Evolutionary conservation across 2,329 filamentous ascomycete species (phyloP), one percentile per base, ranked within the genome.

Genomic region (Neopestalotiopsis sp.): DNA sequence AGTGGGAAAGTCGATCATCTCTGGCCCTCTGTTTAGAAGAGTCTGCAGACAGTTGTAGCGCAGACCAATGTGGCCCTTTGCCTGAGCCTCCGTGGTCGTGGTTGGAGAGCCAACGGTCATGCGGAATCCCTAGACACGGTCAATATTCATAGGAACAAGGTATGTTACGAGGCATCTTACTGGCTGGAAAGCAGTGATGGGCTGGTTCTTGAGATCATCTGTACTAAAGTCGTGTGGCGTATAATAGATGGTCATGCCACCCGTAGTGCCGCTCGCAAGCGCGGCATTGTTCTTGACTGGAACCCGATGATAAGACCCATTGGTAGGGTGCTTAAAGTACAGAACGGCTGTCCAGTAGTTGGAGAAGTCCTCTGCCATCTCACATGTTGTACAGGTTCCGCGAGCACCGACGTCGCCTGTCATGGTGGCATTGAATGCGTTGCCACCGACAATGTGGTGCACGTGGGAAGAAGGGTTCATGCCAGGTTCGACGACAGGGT

Each of bases 141-240:
- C n/a, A 62, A 12, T 32, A 32, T 12, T 14, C 0, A 13, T 10
- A 7, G 2, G 9, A 40, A 4, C 59, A 10, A 61, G 32, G 1
- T 61, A n/a, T 38, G 10, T 32, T 13, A 40, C 9, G 17, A 38
- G 4, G 24, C 10, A 12, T 7, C 78, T 73, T 68, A 81, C 79
- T 14, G 81, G 78, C 68, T 79, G 81, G 74, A 84, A 84, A 10
- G 81, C 81, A 1, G 38, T 34, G 62, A 65, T 34, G 1, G 38
- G 17, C n/a, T 24, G 24, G 7, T 30, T 45, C 38, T 65, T 49
- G n/a, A 49, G 45, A 17, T 45, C 60, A 38, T 63, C 30, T 24
- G 57, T 59, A 12, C n/a, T 62, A 42, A 65, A 49, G 70, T 77
- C 76, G 57, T 77, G 74, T 65, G 76, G 75, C 7, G 73, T 77